Percentiles rank a stretch among this genome's conserved stretches.
Evolutionary conservation across 352 stramenopile species (phyloP).

Genomic region (Peronospora destructor): DNA sequence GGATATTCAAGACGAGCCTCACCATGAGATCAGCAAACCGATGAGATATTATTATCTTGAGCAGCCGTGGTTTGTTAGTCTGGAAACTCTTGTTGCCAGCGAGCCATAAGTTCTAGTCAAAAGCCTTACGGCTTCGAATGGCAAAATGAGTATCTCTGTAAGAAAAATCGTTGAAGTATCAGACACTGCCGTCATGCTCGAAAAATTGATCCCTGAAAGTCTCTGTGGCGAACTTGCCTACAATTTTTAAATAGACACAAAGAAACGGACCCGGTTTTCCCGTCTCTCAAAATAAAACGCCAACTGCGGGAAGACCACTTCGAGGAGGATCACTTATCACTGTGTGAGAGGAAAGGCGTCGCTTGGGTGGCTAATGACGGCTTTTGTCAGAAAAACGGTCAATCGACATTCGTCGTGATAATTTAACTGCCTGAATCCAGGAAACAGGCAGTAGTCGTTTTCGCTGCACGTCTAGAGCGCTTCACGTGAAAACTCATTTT

Average conservation of each 20-base stretch:
- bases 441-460: background rate
- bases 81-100: background rate
- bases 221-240: background rate
- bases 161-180: background rate
- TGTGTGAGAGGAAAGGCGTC: background rate
- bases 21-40: background rate
- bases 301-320: slow-evolving; percentile 7
- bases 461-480: background rate
- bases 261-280: slow-evolving; percentile 3
- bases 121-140: background rate
- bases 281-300: slow-evolving; percentile 16
- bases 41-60: background rate
- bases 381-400: background rate
- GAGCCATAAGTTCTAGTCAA: background rate
- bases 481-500: slow-evolving; percentile 17
- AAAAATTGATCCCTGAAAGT: slow-evolving; percentile 12
- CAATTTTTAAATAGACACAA: background rate
- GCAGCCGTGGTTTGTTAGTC: background rate
- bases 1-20: background rate
- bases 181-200: background rate
- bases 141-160: background rate
- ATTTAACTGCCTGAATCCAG: background rate
- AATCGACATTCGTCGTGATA: slow-evolving; percentile 5
- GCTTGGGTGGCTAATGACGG: slow-evolving; percentile 3
- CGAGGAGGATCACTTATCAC: background rate